Evolutionary conservation across 495 filamentous ascomycete genomes (phyloP).

Genomic region (Penicillium robsamsonii): DNA sequence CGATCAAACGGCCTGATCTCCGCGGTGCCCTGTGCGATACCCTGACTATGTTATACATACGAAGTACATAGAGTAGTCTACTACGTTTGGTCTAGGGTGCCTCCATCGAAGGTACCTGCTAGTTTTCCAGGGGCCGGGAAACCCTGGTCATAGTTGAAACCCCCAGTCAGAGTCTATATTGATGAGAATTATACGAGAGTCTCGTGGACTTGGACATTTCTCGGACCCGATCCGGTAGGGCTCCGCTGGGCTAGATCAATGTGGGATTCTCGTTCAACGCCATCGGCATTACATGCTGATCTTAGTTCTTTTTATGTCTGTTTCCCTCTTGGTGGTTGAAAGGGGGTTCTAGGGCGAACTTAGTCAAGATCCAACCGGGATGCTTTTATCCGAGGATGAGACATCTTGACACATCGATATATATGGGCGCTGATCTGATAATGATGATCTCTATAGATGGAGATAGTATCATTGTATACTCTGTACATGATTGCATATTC

Average conservation of each 20-base stretch:
- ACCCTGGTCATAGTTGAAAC: constrained; percentile 19
- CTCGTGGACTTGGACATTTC: neutral
- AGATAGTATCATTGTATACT: constrained; percentile 1
- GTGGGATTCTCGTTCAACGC: neutral
- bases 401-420: constrained; percentile 14
- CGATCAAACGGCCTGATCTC: constrained; percentile 36
- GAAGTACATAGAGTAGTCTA: neutral
- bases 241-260: neutral
- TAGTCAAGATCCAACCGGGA: constrained; percentile 1
- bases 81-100: neutral
- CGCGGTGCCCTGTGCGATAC: constrained; percentile 17
- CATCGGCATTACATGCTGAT: neutral
- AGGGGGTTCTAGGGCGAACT: neutral
- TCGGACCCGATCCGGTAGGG: constrained; percentile 4
- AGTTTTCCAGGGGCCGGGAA: neutral
- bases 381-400: constrained; percentile 15
- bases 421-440: neutral
- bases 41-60: neutral
- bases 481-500: neutral
- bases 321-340: neutral
- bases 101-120: neutral
- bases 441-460: neutral
- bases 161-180: constrained; percentile 18
- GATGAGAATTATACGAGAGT: neutral
- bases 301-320: neutral